phyloP scores from a whole-genome alignment of 495 filamentous ascomycete genomes.

The Xylaria curta region DNA sequence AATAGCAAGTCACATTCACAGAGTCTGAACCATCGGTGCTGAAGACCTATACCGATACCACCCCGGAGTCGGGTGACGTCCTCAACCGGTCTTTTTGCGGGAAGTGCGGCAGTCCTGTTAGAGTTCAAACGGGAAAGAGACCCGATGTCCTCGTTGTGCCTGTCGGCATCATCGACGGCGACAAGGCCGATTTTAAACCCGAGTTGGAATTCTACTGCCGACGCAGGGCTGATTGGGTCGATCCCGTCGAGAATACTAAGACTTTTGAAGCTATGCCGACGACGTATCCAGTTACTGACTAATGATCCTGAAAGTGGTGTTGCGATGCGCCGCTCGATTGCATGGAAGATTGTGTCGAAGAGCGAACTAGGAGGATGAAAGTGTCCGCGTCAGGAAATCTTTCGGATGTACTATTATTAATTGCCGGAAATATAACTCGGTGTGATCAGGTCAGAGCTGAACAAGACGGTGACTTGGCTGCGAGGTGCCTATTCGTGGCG shows the following conservation, averaged over 20 bases:
- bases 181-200: conserved; percentile 24
- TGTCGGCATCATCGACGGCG: conserved; percentile 30
- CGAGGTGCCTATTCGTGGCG: conserved; percentile 1
- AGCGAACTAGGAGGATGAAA: not conserved
- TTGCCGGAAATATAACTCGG: not conserved
- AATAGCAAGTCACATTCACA: conserved; percentile 26
- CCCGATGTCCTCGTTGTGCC: conserved; percentile 6
- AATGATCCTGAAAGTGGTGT: not conserved
- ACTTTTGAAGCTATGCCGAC: conserved; percentile 16
- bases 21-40: conserved; percentile 19
- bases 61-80: conserved; percentile 22
- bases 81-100: conserved; percentile 29
- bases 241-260: not conserved
- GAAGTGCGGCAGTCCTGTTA: conserved; percentile 27
- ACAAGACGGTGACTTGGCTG: not conserved
- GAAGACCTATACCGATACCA: conserved; percentile 22
- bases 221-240: conserved; percentile 24
- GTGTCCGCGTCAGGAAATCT: not conserved
- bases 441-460: not conserved
- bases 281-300: not conserved
- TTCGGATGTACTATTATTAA: not conserved
- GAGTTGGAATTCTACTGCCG: conserved; percentile 20
- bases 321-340: not conserved
- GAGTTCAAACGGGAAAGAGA: not conserved
- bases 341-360: not conserved